Conservation (phyloP, 306 rosid genomes). For the Quercus engelmannii region DNA sequence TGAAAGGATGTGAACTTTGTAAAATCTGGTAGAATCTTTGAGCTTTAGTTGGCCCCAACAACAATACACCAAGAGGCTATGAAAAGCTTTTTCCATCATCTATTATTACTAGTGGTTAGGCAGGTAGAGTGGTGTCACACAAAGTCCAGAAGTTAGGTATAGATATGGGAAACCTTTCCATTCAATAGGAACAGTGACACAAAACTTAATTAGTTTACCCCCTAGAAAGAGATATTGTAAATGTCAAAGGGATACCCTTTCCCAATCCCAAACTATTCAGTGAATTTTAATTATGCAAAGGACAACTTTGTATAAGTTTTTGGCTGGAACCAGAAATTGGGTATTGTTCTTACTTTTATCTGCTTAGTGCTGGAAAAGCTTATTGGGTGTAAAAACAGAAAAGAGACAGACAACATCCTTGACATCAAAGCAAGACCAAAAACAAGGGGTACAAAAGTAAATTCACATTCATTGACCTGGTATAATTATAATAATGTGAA, state of each 20-base stretch:
- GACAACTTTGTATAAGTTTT: background rate
- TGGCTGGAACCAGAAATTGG: constrained; percentile 28
- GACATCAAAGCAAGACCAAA: constrained; percentile 5
- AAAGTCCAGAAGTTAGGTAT: constrained; percentile 56
- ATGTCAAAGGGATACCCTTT: too few relatives aligned
- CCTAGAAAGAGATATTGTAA: background rate
- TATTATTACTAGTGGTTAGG: constrained; percentile 30
- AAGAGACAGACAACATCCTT: constrained; percentile 9
- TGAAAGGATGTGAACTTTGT: too few relatives aligned
- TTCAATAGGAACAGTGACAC: constrained; percentile 26
- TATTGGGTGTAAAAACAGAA: constrained; percentile 30
- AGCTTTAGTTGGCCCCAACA: constrained; percentile 5
- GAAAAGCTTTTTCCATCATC: constrained; percentile 28
- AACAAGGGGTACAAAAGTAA: constrained; percentile 35
- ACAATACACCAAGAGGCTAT: background rate
- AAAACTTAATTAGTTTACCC: background rate
- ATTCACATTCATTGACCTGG: constrained; percentile 23
- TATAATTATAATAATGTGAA: constrained; percentile 6
- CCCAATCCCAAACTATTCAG: background rate
- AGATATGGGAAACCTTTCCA: constrained; percentile 36
- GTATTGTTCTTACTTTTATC: constrained; percentile 23
- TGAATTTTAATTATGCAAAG: background rate
- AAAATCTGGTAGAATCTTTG: background rate
- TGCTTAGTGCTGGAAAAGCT: constrained; percentile 36
- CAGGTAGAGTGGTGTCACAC: constrained; percentile 39